These are phyloP conservation scores for Nitzschia sp. DNA, from an alignment of 108 stramenopile genomes.

Conservation along the genomic window DNA sequence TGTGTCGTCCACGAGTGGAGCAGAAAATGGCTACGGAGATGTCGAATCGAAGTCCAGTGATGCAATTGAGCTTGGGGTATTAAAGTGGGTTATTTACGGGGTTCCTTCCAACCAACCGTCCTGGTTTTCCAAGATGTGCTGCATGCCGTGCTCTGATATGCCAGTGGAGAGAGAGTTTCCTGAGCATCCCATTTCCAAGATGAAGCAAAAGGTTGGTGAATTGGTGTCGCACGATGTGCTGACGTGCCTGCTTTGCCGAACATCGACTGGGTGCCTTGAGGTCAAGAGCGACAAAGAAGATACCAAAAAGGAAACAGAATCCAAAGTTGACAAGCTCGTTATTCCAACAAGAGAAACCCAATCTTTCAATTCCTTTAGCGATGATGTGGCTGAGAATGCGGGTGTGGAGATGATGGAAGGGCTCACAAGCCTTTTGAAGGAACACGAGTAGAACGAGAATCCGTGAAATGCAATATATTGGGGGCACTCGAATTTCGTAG, in stretches of 20 bases:
- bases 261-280: constrained; percentile 38
- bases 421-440: background rate
- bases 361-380: background rate
- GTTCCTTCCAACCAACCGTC: constrained; percentile 63
- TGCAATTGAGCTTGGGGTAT: constrained; percentile 66
- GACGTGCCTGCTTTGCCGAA: constrained; percentile 61
- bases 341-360: background rate
- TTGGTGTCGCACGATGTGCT: constrained; percentile 72
- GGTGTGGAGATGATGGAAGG: constrained; percentile 2
- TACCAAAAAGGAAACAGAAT: background rate
- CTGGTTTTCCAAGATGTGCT: constrained; percentile 50
- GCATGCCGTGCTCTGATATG: constrained; percentile 62
- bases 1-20: too few relatives aligned
- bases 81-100: constrained; percentile 79
- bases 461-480: background rate
- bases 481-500: too few relatives aligned
- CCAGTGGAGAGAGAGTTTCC: constrained; percentile 13
- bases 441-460: background rate
- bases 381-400: background rate
- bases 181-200: constrained; percentile 48
- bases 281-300: constrained; percentile 1
- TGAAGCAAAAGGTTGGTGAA: constrained; percentile 64
- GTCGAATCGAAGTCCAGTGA: constrained; percentile 41
- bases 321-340: background rate
- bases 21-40: constrained; percentile 19